phyloP scores from a whole-genome alignment of 306 rosid species.

The Quercus suber region DNA sequence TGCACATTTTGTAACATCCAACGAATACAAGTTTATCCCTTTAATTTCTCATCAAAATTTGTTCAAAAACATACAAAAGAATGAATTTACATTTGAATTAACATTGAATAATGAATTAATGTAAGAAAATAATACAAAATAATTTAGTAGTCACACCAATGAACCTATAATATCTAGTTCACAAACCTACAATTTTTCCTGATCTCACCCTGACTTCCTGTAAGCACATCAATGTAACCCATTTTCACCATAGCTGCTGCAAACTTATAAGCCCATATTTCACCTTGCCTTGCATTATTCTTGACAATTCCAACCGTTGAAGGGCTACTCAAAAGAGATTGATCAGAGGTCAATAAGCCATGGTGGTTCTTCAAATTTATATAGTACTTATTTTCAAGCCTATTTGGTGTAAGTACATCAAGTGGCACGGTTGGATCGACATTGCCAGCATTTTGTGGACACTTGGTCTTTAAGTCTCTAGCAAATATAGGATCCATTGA shows the following conservation, averaged over 20 bases:
- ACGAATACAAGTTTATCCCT: too few relatives aligned
- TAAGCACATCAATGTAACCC: slow-evolving; percentile 3
- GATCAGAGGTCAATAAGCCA: slow-evolving; percentile 3
- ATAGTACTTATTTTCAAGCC: neutral
- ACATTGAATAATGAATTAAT: too few relatives aligned
- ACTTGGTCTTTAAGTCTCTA: neutral
- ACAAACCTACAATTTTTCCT: neutral
- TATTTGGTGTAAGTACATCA: slow-evolving; percentile 1
- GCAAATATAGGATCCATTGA: slow-evolving; percentile 3
- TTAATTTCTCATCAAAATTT: too few relatives aligned
- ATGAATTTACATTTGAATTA: too few relatives aligned
- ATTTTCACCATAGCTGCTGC: slow-evolving; percentile 12
- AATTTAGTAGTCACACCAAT: too few relatives aligned
- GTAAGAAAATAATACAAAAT: too few relatives aligned
- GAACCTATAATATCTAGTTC: neutral
- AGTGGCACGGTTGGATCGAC: neutral
- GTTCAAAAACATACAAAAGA: too few relatives aligned
- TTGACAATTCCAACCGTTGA: neutral
- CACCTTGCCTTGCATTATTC: neutral
- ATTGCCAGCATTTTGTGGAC: neutral
- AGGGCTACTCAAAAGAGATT: neutral
- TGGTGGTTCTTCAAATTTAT: neutral
- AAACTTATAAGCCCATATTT: neutral
- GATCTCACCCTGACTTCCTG: slow-evolving; percentile 12
- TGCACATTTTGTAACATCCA: too few relatives aligned